Conservation (phyloP, 208 protist genomes). For the Naegleria gruberi region DNA sequence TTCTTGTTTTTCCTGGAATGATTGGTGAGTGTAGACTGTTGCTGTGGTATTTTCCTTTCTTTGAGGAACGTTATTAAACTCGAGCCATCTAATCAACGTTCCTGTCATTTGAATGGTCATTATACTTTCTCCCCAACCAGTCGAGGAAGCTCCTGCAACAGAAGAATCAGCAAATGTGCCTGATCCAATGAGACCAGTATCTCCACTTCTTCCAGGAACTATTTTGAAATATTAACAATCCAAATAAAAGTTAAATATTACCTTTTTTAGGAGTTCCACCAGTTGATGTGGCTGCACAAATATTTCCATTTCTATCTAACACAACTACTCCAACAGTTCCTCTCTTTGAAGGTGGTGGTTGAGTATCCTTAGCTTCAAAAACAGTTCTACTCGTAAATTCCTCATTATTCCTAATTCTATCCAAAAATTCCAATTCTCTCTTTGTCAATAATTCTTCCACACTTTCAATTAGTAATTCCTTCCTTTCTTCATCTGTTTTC, state of each 20-base stretch:
- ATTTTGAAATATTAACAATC: neutral
- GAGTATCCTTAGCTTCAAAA: neutral
- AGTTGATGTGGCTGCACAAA: slow-evolving; percentile 18
- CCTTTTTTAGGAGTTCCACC: neutral
- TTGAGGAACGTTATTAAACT: neutral
- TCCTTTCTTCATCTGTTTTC: neutral
- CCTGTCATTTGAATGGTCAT: neutral
- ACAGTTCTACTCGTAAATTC: neutral
- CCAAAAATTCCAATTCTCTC: neutral
- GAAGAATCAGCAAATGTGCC: neutral
- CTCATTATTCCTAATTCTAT: neutral
- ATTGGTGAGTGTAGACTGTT: neutral
- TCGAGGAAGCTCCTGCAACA: neutral
- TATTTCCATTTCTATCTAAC: neutral
- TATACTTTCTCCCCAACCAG: neutral
- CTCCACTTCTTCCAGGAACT: neutral
- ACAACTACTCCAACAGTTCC: slow-evolving; percentile 16
- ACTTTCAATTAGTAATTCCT: neutral
- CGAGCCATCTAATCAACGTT: neutral
- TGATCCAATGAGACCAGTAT: neutral
- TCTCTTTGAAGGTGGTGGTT: neutral
- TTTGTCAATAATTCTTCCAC: neutral
- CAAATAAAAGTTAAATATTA: neutral
- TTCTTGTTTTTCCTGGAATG: neutral
- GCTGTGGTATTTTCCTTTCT: too few species aligned